A percentile compares a stretch with the other conserved stretches of the same genome.
phyloP scores from a whole-genome alignment of 345 rosid genomes.

The Lenwebbia sp. region DNA sequence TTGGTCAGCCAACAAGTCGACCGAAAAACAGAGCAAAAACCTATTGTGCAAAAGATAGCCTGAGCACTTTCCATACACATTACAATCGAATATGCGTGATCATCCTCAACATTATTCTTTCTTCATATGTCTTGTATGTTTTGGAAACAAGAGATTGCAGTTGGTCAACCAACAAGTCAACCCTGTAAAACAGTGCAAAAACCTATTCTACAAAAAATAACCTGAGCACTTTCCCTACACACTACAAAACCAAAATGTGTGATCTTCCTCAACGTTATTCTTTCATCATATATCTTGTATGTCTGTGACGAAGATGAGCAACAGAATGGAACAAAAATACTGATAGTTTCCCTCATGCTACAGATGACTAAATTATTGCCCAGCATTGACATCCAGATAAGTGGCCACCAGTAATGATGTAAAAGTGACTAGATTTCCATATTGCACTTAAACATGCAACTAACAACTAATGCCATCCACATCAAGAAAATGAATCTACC shows the following conservation, averaged over 20 bases:
- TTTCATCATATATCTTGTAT: background rate
- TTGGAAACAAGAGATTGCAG: background rate
- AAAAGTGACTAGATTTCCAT: background rate
- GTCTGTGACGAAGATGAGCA: background rate
- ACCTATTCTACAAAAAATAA: background rate
- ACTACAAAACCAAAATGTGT: background rate
- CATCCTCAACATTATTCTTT: too few relatives aligned
- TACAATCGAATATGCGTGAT: too few relatives aligned
- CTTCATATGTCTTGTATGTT: background rate
- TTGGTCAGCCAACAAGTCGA: background rate
- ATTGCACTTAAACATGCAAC: background rate
- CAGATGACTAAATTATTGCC: background rate
- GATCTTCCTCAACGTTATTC: background rate
- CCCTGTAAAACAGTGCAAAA: background rate
- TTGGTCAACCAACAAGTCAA: background rate
- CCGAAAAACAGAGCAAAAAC: background rate
- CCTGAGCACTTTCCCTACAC: background rate
- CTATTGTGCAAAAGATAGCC: background rate
- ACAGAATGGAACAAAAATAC: background rate
- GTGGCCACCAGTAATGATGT: background rate
- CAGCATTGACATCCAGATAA: background rate
- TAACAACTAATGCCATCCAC: background rate
- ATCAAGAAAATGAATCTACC: conserved; percentile 21
- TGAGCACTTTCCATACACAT: too few relatives aligned
- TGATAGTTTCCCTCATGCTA: background rate